Conservation (phyloP, 2,329 filamentous ascomycete genomes). For the Exophiala xenobiotica region DNA sequence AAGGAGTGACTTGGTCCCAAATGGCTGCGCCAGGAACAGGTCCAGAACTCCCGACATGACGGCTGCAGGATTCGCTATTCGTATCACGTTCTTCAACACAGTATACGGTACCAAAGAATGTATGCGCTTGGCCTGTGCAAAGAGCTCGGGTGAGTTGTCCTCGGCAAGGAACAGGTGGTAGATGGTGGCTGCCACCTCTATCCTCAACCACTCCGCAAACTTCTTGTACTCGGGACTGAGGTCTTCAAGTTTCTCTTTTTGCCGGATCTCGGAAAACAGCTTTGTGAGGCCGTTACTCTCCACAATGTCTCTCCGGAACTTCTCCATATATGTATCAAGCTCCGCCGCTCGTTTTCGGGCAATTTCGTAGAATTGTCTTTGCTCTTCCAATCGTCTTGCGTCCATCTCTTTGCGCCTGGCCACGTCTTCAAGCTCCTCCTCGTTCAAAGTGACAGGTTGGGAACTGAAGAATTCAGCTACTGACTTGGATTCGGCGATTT, state of each 20-base stretch:
- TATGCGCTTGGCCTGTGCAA: conserved; percentile 89
- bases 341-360: conserved; percentile 86
- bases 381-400: conserved; percentile 84
- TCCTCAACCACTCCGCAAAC: conserved; percentile 96
- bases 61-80: conserved; percentile 90
- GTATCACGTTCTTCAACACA: conserved; percentile 92
- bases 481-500: conserved; percentile 77
- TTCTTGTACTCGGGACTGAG: conserved; percentile 95
- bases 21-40: conserved; percentile 92
- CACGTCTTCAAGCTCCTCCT: conserved; percentile 83
- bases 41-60: conserved; percentile 97
- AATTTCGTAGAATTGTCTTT: conserved; percentile 93
- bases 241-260: conserved; percentile 82
- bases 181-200: conserved; percentile 92
- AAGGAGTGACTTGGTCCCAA: conserved; percentile 83
- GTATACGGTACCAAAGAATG: conserved; percentile 93
- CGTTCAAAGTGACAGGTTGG: conserved; percentile 70
- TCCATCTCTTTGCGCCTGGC: conserved; percentile 77
- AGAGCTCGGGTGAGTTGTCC: conserved; percentile 95
- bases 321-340: conserved; percentile 96
- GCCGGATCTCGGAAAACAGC: conserved; percentile 87
- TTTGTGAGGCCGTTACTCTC: conserved; percentile 81
- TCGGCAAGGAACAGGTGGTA: conserved; percentile 97
- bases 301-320: conserved; percentile 66
- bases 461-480: conserved; percentile 79